A percentile compares a stretch with the other conserved stretches of the same genome.
These are phyloP conservation scores for Apiosordaria backusii DNA, from an alignment of 495 filamentous ascomycete genomes.

Conservation along the genomic window DNA sequence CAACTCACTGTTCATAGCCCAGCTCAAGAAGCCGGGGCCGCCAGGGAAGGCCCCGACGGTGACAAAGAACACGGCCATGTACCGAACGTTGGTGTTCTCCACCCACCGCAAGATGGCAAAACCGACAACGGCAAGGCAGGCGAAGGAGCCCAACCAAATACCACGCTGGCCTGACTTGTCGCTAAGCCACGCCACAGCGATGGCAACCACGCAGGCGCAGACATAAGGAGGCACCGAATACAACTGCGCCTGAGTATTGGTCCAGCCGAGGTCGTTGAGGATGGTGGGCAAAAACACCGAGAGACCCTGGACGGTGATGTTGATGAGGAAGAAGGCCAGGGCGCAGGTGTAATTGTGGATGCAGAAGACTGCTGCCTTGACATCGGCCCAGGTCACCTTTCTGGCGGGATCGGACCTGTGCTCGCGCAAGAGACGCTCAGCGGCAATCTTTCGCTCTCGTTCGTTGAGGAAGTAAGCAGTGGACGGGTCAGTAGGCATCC, in stretches of 20 bases:
- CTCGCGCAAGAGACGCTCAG: conserved; percentile 40
- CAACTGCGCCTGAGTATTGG: conserved; percentile 43
- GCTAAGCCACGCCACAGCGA: conserved; percentile 54
- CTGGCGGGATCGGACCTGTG: conserved; percentile 34
- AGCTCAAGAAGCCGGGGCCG: conserved; percentile 53
- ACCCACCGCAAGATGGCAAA: conserved; percentile 37
- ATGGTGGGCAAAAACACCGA: conserved; percentile 53
- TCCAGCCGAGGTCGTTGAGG: conserved; percentile 45
- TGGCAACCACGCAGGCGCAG: conserved; percentile 51
- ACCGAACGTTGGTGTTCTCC: conserved; percentile 27
- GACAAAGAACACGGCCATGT: conserved; percentile 48
- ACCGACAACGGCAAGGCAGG: conserved; percentile 43
- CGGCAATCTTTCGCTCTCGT: conserved; percentile 47
- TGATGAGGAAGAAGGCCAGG: conserved; percentile 49
- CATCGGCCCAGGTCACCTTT: conserved; percentile 37
- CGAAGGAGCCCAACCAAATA: conserved; percentile 49
- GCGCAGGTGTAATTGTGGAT: conserved; percentile 49
- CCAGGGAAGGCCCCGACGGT: conserved; percentile 51
- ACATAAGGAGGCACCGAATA: conserved; percentile 54
- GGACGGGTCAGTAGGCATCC: conserved; percentile 53
- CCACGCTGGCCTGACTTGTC: conserved; percentile 62
- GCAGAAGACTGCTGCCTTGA: conserved; percentile 39
- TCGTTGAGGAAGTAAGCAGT: conserved; percentile 50
- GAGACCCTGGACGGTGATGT: conserved; percentile 50
- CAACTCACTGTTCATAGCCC: conserved; percentile 51